phyloP scores from a whole-genome alignment of 495 filamentous ascomycete species.

The Barbatosphaeria neglecta region DNA sequence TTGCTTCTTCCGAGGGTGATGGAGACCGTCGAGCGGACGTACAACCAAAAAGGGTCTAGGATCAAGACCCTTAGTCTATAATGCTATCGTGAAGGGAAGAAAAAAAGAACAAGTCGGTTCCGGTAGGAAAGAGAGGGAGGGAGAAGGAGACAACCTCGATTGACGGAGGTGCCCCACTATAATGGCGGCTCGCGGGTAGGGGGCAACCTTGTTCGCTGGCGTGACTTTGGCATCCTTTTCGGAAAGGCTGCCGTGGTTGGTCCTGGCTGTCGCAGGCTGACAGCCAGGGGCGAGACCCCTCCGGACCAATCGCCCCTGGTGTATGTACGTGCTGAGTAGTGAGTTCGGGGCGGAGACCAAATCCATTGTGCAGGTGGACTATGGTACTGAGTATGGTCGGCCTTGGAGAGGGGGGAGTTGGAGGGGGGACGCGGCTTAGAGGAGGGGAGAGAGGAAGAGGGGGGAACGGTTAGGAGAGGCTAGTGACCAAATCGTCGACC shows the following conservation, averaged over 20 bases:
- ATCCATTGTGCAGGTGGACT: background rate
- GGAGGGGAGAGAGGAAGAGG: background rate
- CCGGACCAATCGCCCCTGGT: background rate
- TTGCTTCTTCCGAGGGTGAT: background rate
- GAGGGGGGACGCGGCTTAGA: background rate
- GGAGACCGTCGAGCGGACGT: too few relatives aligned
- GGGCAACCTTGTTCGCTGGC: background rate
- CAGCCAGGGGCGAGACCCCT: background rate
- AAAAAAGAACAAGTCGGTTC: too few relatives aligned
- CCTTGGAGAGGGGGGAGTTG: background rate
- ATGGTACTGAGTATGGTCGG: background rate
- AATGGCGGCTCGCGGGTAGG: background rate
- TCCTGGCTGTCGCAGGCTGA: background rate
- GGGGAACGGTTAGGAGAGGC: background rate
- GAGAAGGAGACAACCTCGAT: background rate
- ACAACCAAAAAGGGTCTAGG: too few relatives aligned
- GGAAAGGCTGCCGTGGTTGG: background rate
- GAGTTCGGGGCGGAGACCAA: background rate
- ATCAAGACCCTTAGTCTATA: too few relatives aligned
- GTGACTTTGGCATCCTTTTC: background rate
- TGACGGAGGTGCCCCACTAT: background rate
- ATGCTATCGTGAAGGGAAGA: too few relatives aligned
- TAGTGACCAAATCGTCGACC: conserved; percentile 1
- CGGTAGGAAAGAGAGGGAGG: background rate
- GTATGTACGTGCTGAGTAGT: too few relatives aligned